Conservation (phyloP, 2,329 filamentous ascomycete genomes). For the Cryphonectria naterciae region DNA sequence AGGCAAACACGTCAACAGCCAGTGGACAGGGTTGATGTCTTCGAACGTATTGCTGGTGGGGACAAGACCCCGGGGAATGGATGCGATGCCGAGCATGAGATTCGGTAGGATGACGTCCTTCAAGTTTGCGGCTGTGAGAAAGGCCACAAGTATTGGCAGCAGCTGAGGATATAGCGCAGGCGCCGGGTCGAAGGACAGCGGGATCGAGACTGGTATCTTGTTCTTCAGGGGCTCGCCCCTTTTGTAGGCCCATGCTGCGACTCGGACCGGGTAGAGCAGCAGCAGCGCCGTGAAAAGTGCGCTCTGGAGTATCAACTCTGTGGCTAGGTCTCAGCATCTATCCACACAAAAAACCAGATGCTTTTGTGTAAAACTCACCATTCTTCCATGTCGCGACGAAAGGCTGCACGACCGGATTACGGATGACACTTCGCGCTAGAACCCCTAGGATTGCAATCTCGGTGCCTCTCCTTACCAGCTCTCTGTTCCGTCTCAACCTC, state of each 20-base stretch:
- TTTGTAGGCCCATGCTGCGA: slow-evolving; percentile 54
- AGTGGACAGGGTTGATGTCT: slow-evolving; percentile 72
- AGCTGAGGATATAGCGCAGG: slow-evolving; percentile 84
- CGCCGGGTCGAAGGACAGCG: slow-evolving; percentile 84
- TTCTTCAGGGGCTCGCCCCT: slow-evolving; percentile 39
- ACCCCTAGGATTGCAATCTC: slow-evolving; percentile 57
- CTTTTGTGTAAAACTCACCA: slow-evolving; percentile 44
- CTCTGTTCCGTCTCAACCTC: slow-evolving; percentile 50
- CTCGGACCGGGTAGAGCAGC: slow-evolving; percentile 62
- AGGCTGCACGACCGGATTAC: slow-evolving; percentile 51
- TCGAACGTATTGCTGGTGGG: slow-evolving; percentile 63
- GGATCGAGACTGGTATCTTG: slow-evolving; percentile 55
- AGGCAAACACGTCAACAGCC: slow-evolving; percentile 75
- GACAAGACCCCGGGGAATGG: slow-evolving; percentile 74
- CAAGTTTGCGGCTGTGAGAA: slow-evolving; percentile 70
- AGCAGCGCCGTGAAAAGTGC: slow-evolving; percentile 47
- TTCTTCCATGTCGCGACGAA: slow-evolving; percentile 51
- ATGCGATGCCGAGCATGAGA: slow-evolving; percentile 77
- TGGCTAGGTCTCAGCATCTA: slow-evolving; percentile 36
- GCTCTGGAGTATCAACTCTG: slow-evolving; percentile 49
- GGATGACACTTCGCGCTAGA: slow-evolving; percentile 53
- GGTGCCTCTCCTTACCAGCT: slow-evolving; percentile 55
- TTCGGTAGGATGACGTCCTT: slow-evolving; percentile 72
- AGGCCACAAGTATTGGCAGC: slow-evolving; percentile 75
- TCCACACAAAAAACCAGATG: not conserved